A percentile compares a stretch with the other conserved stretches of the same genome.
These are phyloP conservation scores for Penicillium samsonianum DNA, from an alignment of 495 filamentous ascomycete species.

Conservation along the genomic window DNA sequence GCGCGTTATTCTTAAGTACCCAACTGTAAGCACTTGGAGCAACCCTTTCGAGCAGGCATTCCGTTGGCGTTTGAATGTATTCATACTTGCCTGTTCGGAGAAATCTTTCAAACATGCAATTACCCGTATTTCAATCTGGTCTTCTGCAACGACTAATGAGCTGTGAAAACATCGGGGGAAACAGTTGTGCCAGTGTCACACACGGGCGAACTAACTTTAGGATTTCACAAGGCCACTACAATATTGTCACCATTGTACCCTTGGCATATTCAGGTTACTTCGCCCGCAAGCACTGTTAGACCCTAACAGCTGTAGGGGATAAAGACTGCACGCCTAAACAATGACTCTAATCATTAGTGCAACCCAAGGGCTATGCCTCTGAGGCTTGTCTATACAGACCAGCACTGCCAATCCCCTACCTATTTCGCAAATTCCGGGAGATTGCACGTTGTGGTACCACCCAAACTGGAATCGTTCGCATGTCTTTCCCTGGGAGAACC, in stretches of 20 bases:
- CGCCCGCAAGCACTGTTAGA: background rate
- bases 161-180: constrained; percentile 6
- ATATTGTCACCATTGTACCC: background rate
- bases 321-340: background rate
- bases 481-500: background rate
- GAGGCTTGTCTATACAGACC: background rate
- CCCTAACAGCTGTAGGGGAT: background rate
- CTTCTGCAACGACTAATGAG: constrained; percentile 1
- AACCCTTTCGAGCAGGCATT: background rate
- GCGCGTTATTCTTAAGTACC: background rate
- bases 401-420: background rate
- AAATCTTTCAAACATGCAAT: background rate
- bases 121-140: background rate
- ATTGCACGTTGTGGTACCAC: constrained; percentile 3
- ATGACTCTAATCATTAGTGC: background rate
- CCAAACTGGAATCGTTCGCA: constrained; percentile 4
- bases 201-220: background rate
- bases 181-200: constrained; percentile 2
- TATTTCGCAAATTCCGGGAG: background rate
- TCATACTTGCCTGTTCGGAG: background rate
- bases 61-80: background rate
- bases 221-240: background rate
- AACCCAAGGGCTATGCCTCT: background rate
- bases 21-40: background rate
- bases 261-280: background rate